Base-by-base conservation (phyloP, 179 eudicot genomes). In the Sideroxylon spinosum region DNA sequence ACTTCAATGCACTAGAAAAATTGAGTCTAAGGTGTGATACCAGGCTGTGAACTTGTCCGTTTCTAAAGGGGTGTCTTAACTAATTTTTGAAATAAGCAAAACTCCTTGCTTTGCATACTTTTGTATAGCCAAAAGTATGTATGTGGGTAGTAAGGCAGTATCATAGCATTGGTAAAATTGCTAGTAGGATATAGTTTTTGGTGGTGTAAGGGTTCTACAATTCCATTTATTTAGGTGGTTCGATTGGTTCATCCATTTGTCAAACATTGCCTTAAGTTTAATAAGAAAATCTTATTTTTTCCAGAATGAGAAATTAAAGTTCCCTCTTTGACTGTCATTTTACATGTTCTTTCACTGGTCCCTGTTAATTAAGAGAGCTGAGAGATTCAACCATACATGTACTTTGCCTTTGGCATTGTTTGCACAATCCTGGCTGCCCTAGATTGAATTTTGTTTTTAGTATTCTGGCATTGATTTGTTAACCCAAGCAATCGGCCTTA, bases 381-480 rank as follows among this genome's bases (percentile, higher is more conserved):
- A 14, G 76, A 72, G 49, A 13, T 26, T 29, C 16, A n/a, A 72
- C 4, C 23, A 11, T 49, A 1, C 9, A 70, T 37, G 53, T 20
- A 44, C 48, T 28, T 17, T 3, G 17, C 56, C 16, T 69, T 12
- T 13, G 16, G 26, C 4, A 13, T 48, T 9, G 20, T 22, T 52
- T 69, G 56, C 29, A 13, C 12, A 50, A 71, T 5, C 3, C 6
- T 71, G 60, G 74, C 60, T 71, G 53, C 74, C 74, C 13, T 70
- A 10, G 32, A 49, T 71, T 70, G 32, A 49, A 9, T 53, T 13
- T 6, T 23, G 57, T 20, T 70, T 4, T 5, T 22, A 5, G 6
- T 11, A 22, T 70, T 49, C 5, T 3, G 9, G 9, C 53, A 48
- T 23, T 49, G 73, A 46, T 23, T 4, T 68, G 9, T 23, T 69